Evolutionary conservation across 331 rosid species (phyloP).

Genomic region (Malus hybrid): DNA sequence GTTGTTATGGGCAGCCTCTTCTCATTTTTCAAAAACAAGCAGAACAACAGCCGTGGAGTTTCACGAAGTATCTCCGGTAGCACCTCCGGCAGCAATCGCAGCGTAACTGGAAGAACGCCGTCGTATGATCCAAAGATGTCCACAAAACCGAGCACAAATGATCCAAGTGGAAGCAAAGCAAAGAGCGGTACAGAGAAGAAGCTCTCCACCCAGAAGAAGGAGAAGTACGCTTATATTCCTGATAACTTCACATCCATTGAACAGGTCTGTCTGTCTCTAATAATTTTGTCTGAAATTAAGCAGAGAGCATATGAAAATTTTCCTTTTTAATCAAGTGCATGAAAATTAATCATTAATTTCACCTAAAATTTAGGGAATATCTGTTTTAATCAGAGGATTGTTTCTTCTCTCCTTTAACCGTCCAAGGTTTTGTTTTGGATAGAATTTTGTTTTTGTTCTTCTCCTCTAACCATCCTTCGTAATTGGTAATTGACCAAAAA

Average conservation of each 20-base stretch:
- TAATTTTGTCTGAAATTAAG: neutral
- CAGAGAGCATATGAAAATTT: neutral
- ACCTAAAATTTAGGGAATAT: neutral
- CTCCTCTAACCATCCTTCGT: no score
- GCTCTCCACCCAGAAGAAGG: conserved; percentile 29
- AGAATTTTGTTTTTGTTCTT: neutral
- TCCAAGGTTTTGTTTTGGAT: neutral
- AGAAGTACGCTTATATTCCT: conserved; percentile 47
- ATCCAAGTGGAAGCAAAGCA: neutral
- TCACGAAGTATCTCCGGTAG: neutral
- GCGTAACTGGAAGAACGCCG: neutral
- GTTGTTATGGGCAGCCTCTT: conserved; percentile 11
- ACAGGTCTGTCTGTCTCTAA: conserved; percentile 30
- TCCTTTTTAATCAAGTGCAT: neutral
- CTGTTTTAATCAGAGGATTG: neutral
- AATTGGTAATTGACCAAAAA: no score
- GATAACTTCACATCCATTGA: conserved; percentile 56
- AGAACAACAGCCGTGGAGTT: neutral
- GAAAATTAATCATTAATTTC: neutral
- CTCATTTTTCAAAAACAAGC: neutral
- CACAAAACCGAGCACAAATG: neutral
- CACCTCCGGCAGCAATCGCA: neutral
- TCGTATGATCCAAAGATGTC: neutral
- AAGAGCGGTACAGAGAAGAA: neutral
- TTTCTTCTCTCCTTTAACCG: neutral